phyloP scores from a whole-genome alignment of 2,329 filamentous ascomycete species.

The Talaromyces albobiverticillius region DNA sequence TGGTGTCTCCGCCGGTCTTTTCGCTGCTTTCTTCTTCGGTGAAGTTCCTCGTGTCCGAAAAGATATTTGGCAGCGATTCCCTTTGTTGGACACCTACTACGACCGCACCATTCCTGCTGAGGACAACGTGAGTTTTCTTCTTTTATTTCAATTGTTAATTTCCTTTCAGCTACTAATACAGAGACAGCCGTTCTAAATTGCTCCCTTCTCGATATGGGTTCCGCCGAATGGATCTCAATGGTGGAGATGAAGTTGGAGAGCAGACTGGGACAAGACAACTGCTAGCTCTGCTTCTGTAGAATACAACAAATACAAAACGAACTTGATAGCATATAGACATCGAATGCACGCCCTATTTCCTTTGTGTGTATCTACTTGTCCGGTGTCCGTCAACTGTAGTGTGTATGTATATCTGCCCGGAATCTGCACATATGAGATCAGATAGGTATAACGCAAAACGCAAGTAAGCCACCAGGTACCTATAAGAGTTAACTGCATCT shows the following conservation, averaged over 20 bases:
- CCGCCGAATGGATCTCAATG: background rate
- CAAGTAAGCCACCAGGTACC: no score
- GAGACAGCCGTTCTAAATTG: conserved; percentile 35
- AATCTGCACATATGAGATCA: no score
- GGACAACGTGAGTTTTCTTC: conserved; percentile 52
- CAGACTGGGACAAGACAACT: conserved; percentile 1
- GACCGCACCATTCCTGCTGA: conserved; percentile 58
- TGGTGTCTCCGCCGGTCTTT: conserved; percentile 56
- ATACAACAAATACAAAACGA: conserved; percentile 30
- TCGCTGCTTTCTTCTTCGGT: conserved; percentile 63
- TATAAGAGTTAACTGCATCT: conserved; percentile 9
- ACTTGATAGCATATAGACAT: conserved; percentile 36
- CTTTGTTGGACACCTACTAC: conserved; percentile 57
- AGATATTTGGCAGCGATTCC: conserved; percentile 61
- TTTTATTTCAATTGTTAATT: no score
- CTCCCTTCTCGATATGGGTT: conserved; percentile 12
- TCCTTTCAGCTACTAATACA: conserved; percentile 19
- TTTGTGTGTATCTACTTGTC: conserved; percentile 6
- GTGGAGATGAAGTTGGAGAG: background rate
- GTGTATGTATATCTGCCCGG: no score
- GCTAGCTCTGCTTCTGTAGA: conserved; percentile 28
- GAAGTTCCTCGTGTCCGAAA: conserved; percentile 61
- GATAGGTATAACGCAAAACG: no score
- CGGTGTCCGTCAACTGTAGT: no score
- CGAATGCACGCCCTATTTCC: conserved; percentile 16